phyloP scores from a whole-genome alignment of 1,284 basidiomycete genomes.

The Cutaneotrichosporon cavernicola region DNA sequence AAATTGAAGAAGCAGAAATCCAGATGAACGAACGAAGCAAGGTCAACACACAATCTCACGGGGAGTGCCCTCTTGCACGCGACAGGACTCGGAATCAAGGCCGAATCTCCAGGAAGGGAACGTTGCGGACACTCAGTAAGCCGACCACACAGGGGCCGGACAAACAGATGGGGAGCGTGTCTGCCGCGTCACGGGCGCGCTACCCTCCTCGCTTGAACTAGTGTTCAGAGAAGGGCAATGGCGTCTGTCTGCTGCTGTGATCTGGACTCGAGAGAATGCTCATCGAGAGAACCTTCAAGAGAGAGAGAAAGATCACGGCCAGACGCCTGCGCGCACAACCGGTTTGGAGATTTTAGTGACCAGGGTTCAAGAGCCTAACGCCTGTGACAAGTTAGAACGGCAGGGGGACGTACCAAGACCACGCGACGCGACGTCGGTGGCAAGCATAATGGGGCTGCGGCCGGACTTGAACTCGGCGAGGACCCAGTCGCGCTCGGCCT shows the following conservation, averaged over 20 bases:
- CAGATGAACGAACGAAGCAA: constrained; percentile 9
- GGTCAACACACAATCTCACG: constrained; percentile 29
- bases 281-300: constrained; percentile 6
- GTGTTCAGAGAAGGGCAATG: constrained; percentile 4
- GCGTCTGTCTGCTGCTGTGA: constrained; percentile 18
- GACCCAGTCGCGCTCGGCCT: constrained; percentile 94
- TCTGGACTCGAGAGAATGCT: constrained; percentile 17
- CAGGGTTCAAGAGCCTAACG: constrained; percentile 27
- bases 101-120: constrained; percentile 13
- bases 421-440: constrained; percentile 96
- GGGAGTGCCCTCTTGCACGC: constrained; percentile 24
- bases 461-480: constrained; percentile 97
- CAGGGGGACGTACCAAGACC: constrained; percentile 86
- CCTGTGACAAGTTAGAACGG: constrained; percentile 29
- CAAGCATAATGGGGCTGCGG: constrained; percentile 95
- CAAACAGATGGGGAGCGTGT: constrained; percentile 8
- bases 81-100: constrained; percentile 18
- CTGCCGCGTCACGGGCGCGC: constrained; percentile 12
- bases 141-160: constrained; percentile 5
- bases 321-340: constrained; percentile 10
- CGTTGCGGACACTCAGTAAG: constrained; percentile 12
- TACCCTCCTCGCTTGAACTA: constrained; percentile 5
- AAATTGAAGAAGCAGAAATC: constrained; percentile 22
- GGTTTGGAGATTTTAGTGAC: constrained; percentile 14
- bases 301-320: constrained; percentile 8